phyloP scores from a whole-genome alignment of 2,329 filamentous ascomycete species.

The Blastomyces parvus region DNA sequence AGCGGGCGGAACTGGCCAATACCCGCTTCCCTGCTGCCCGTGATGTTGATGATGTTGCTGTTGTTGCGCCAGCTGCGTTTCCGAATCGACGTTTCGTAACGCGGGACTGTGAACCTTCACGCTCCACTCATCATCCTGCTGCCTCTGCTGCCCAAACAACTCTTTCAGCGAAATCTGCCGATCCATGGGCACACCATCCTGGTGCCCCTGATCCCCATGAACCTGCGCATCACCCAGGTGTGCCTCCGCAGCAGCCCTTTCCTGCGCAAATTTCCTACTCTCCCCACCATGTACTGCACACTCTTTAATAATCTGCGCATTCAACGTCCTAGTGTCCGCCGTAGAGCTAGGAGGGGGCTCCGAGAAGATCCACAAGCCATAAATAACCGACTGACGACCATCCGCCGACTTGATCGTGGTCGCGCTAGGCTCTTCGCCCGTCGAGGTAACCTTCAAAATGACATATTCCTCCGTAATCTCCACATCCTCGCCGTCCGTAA shows the following conservation, averaged over 20 bases:
- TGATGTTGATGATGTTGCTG: not conserved
- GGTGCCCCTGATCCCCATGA: conserved; percentile 23
- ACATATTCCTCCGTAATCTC: conserved; percentile 56
- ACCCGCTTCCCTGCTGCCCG: not conserved
- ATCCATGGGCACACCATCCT: conserved; percentile 39
- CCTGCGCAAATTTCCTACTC: conserved; percentile 38
- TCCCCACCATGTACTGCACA: conserved; percentile 45
- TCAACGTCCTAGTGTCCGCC: conserved; percentile 42
- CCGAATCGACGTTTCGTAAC: conserved; percentile 11
- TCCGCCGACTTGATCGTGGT: conserved; percentile 16
- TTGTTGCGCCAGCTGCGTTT: conserved; percentile 13
- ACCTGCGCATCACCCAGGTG: conserved; percentile 27
- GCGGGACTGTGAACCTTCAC: conserved; percentile 37
- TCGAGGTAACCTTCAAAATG: conserved; percentile 44
- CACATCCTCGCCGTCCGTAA: conserved; percentile 49
- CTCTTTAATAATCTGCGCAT: conserved; percentile 46
- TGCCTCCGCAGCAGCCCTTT: conserved; percentile 24
- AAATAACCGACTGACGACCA: conserved; percentile 30
- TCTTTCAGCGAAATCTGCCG: conserved; percentile 45
- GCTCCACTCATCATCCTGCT: conserved; percentile 44
- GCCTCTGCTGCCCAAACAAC: conserved; percentile 47
- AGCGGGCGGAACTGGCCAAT: conserved; percentile 1
- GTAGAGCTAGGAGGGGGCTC: conserved; percentile 49
- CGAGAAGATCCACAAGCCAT: conserved; percentile 57
- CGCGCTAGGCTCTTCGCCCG: conserved; percentile 17